Evolutionary conservation across 768 basidiomycete genomes (phyloP).

Genomic region (Lactarius vividus): DNA sequence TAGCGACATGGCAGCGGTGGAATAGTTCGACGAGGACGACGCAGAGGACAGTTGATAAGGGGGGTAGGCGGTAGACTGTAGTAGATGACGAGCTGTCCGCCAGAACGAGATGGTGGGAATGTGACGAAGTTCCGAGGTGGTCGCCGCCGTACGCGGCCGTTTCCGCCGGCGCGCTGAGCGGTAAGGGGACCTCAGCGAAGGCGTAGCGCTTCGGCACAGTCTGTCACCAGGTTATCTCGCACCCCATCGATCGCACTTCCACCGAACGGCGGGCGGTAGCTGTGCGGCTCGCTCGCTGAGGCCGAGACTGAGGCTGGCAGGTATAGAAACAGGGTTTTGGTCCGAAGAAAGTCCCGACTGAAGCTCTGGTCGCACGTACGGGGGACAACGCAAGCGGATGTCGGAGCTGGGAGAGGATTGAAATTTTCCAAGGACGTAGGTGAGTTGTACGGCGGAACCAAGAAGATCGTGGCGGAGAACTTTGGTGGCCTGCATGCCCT

Average conservation of each 20-base stretch:
- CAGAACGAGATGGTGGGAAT: conserved; percentile 14
- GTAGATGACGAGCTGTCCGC: conserved; percentile 7
- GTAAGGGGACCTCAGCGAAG: conserved; percentile 15
- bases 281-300: conserved; percentile 11
- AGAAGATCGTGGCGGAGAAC: conserved; percentile 62
- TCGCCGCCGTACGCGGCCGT: conserved; percentile 14
- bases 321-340: conserved; percentile 4
- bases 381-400: conserved; percentile 21
- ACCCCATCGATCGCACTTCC: conserved; percentile 9
- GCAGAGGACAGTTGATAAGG: conserved; percentile 6
- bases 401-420: conserved; percentile 18
- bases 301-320: conserved; percentile 2
- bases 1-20: conserved; percentile 2
- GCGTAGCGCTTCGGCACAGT: conserved; percentile 19
- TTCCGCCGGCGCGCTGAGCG: conserved; percentile 13
- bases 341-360: conserved; percentile 13
- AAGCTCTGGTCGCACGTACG: conserved; percentile 23
- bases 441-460: conserved; percentile 59
- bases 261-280: conserved; percentile 23
- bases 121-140: conserved; percentile 8
- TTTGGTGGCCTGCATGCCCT: conserved; percentile 62
- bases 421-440: conserved; percentile 46
- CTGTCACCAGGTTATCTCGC: conserved; percentile 2
- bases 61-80: conserved; percentile 11
- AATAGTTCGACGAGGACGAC: conserved; percentile 19